Evolutionary conservation across 169 alveolate genomes (phyloP), one percentile per base, ranked within the genome.

Genomic region (Cryptosporidium canis): DNA sequence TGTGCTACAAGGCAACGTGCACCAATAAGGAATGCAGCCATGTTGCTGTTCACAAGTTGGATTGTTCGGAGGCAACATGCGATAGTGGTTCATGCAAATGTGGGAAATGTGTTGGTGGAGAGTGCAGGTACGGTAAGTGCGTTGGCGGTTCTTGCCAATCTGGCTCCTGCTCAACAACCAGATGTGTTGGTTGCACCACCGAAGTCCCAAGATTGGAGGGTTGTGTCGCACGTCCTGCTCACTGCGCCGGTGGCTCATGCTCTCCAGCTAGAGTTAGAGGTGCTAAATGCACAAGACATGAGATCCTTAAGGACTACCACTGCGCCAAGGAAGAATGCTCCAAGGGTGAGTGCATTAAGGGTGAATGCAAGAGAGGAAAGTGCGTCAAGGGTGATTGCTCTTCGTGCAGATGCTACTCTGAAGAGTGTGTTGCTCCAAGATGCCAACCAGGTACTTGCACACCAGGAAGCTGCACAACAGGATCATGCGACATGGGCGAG

Each of bases 171-270:
- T 41, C 87, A 0, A 21, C 77, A 2, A 77, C 65, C 7, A 77
- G 14, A 61, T 77, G 87, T 18, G 87, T 55, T 27, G 87, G 87
- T 0, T 77, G 87, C 31, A 77, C 87, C 18, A 77, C 87, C 5
- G 87, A 77, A n/a, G 56, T 77, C 14, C 87, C 87, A 44, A 61
- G 77, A 21, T 8, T 77, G 6, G 87, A 77, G 8, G 87, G 87
- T 7, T 55, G 77, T 21, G 87, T 33, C 2, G 71, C 44, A 3
- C 55, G 63, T 5, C 77, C 87, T 3, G 67, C 87, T 31, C 71
- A 14, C 16, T 77, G 77, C n/a, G 29, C 48, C 0, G 87, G 71
- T 2, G 70, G 77, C 0, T 43, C 55, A 39, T 77, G 72, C 21
- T 27, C 58, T 18, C 72, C 87, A 1, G 65, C 87, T 3, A 55